Base-by-base conservation (phyloP, 2,329 filamentous ascomycete genomes). In the Dothideomycetes sp. region DNA sequence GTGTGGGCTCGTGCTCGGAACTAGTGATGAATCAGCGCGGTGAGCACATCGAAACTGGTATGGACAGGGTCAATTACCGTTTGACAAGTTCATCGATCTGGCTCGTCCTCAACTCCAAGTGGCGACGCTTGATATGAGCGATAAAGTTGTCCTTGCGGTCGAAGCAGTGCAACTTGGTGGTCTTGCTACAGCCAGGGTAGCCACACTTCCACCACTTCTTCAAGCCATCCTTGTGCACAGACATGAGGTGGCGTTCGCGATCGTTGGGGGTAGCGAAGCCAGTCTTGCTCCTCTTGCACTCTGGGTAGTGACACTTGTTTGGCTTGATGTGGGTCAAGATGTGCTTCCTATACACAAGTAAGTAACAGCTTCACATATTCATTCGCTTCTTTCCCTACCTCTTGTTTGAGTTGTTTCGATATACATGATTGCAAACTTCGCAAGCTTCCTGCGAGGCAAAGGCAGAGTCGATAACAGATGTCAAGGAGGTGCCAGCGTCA, bases 91-190 rank as follows among this genome's bases (percentile, higher is more conserved):
- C 31, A 19, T 46, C 31, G 36, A 44, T 16, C 34, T 47, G 33
- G 11, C 9, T 27, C 22, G 22, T 27, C 10, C 19, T 42, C 35
- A 41, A 16, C 14, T 31, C 36, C 34, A 38, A 45, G 55, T 94
- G 87, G 51, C 84, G 76, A 9, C 80, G 73, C 36, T 64, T 67
- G 34, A 94, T 69, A 54, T 95, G 88, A 27, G 81, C 77, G 45
- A 79, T 79, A 57, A 94, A 94, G 53, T 95, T 95, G 58, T 95
- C 88, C 37, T 79, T 67, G 16, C 88, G 75, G 1, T 82, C 81
- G 84, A 84, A 94, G 12, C 7, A 27, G 22, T 27, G 22, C 27
- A 70, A 63, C 56, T 93, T 94, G 1, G 64, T 64, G 45, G 68
- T 78, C 17, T 65, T 72, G 17, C 62, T 66, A 51, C 81, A 86